phyloP scores from a whole-genome alignment of 2,329 filamentous ascomycete species.

The Monilinia polystroma region DNA sequence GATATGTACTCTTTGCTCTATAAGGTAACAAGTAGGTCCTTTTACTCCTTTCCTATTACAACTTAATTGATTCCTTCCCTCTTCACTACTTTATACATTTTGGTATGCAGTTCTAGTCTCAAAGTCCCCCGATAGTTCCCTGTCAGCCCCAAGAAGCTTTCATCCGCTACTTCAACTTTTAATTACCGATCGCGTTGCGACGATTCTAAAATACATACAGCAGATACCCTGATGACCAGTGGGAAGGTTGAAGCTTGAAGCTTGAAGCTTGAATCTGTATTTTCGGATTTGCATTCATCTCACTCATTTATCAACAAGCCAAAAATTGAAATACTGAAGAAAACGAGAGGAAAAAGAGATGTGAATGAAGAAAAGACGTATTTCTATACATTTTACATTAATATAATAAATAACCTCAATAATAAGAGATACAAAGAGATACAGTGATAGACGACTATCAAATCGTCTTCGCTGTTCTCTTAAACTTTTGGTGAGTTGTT shows the following conservation, averaged over 20 bases:
- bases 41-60: too few relatives aligned
- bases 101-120: neutral
- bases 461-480: conserved; percentile 63
- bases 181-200: conserved; percentile 30
- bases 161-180: conserved; percentile 2
- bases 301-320: neutral
- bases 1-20: too few relatives aligned
- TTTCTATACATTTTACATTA: neutral
- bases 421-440: conserved; percentile 32
- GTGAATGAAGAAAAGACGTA: neutral
- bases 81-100: neutral
- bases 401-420: neutral
- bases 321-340: neutral
- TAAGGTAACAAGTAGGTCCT: too few relatives aligned
- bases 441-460: conserved; percentile 58
- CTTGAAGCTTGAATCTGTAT: neutral
- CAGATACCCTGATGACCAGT: too few relatives aligned
- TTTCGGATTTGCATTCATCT: neutral
- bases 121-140: neutral
- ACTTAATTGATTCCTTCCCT: too few relatives aligned
- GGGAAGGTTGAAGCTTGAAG: neutral
- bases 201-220: neutral
- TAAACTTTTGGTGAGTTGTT: conserved; percentile 20
- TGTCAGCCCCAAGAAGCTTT: conserved; percentile 3
- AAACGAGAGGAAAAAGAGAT: neutral